Conservation (phyloP, 1,284 basidiomycete genomes). For the Microbotryum intermedium region DNA sequence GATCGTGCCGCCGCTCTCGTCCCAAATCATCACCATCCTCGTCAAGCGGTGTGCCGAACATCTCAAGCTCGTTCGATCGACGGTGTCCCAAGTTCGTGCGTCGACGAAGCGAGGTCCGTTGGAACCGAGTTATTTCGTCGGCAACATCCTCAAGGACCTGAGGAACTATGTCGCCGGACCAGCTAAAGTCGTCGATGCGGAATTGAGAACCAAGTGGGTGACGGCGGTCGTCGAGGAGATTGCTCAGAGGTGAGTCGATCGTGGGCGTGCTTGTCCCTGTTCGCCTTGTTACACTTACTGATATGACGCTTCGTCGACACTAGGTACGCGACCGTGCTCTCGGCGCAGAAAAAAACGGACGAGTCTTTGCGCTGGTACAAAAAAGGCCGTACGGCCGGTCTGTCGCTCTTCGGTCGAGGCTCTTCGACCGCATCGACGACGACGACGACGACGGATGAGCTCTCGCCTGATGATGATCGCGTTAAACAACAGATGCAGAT, state of each 20-base stretch:
- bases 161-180: conserved; percentile 55
- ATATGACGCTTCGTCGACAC: conserved; percentile 1
- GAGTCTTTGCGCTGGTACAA: conserved; percentile 75
- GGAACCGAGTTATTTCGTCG: conserved; percentile 76
- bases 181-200: conserved; percentile 51
- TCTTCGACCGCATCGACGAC: conserved; percentile 16
- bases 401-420: conserved; percentile 56
- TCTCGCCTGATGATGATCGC: conserved; percentile 44
- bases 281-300: background rate
- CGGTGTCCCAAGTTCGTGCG: conserved; percentile 75
- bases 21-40: conserved; percentile 62
- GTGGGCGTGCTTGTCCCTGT: conserved; percentile 38
- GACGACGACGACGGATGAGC: conserved; percentile 55
- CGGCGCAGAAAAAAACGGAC: conserved; percentile 80
- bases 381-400: conserved; percentile 62
- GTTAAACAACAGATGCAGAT: conserved; percentile 76
- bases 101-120: conserved; percentile 50
- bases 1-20: conserved; percentile 51
- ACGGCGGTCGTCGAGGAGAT: conserved; percentile 64
- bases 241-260: conserved; percentile 50
- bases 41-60: conserved; percentile 72
- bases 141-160: conserved; percentile 71
- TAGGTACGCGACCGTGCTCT: conserved; percentile 51
- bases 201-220: conserved; percentile 54
- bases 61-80: conserved; percentile 73